phyloP scores from a whole-genome alignment of 116 monocot species.

The Cymodocea nodosa region DNA sequence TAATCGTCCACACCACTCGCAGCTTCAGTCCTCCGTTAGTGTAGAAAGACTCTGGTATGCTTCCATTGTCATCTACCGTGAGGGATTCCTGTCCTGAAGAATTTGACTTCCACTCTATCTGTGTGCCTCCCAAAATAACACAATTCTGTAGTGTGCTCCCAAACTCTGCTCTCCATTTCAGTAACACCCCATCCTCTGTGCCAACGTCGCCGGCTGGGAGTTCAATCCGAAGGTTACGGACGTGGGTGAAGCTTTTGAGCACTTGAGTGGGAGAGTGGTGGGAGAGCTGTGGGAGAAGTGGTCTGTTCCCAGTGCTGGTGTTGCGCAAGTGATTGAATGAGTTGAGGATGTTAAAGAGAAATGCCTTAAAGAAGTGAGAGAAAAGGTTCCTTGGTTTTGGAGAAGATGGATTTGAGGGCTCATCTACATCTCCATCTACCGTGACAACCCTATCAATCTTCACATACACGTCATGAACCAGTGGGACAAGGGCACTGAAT shows the following conservation, averaged over 20 bases:
- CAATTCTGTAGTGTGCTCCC: constrained; percentile 88
- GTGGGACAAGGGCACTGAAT: constrained; percentile 45
- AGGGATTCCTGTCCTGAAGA: constrained; percentile 16
- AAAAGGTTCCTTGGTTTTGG: constrained; percentile 52
- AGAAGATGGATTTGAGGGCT: constrained; percentile 20
- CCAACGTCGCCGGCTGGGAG: constrained; percentile 81
- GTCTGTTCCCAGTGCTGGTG: constrained; percentile 20
- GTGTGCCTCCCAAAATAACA: constrained; percentile 75
- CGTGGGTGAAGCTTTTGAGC: constrained; percentile 65
- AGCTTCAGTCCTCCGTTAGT: constrained; percentile 86
- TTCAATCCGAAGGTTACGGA: constrained; percentile 59
- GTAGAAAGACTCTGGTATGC: constrained; percentile 89
- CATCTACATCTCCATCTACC: constrained; percentile 56
- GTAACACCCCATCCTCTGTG: constrained; percentile 73
- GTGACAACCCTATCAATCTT: constrained; percentile 74
- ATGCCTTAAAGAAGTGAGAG: constrained; percentile 50
- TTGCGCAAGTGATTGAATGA: constrained; percentile 60
- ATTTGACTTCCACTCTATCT: constrained; percentile 26
- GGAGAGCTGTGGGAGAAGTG: constrained; percentile 54
- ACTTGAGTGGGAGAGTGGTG: constrained; percentile 69
- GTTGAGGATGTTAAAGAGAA: constrained; percentile 50
- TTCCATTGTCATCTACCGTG: constrained; percentile 49
- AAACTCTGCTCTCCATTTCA: constrained; percentile 90
- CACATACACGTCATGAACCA: constrained; percentile 56
- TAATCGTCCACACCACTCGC: constrained; percentile 88